Evolutionary conservation across 805 yeast species (phyloP), one percentile per base, ranked within the genome.

Genomic region (Candida taoyuanica): DNA sequence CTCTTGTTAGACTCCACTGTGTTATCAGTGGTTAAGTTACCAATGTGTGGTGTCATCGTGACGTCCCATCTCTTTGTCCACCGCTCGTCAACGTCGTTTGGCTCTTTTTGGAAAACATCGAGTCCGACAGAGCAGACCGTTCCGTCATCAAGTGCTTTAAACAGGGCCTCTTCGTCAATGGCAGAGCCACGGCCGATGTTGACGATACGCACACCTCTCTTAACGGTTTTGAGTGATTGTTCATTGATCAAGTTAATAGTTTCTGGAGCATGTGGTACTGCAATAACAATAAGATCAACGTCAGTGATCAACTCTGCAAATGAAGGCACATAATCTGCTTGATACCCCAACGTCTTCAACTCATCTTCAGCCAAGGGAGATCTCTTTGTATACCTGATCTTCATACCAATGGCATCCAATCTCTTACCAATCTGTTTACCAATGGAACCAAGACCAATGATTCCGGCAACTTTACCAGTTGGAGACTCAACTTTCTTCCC

Each of bases 161-260:
- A 63, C 36, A 84, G 57, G 3, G 76, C 87, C 12, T 71, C 65
- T 48, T 80, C 85, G 48, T 82, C 76, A 38, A 84, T 68, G 26
- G 82, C 72, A 8, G 70, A 49, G 2, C 93, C 94, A 41, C 94
- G 66, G 3, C 93, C 95, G 29, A 85, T 78, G 52, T 85, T 85
- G 32, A 85, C 78, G 19, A 85, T 63, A 35, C 85, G 66, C 5
- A 80, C 70, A 2, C 84, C 81, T 30, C 65, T 62, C 29, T 71
- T 67, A 37, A 82, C 65, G 31, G 63, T 48, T 7, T 60, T 57
- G 17, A 85, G 65, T 1, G 79, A 56, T 1, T 65, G 51, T 25
- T 52, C 56, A 50, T 80, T 74, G 44, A 84, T 60, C 43, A 83
- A 53, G 50, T 78, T 70, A 12, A 62, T 48, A 0, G 93, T 81